phyloP scores from a whole-genome alignment of 2,329 filamentous ascomycete genomes.

The Penicillium vulpinum region DNA sequence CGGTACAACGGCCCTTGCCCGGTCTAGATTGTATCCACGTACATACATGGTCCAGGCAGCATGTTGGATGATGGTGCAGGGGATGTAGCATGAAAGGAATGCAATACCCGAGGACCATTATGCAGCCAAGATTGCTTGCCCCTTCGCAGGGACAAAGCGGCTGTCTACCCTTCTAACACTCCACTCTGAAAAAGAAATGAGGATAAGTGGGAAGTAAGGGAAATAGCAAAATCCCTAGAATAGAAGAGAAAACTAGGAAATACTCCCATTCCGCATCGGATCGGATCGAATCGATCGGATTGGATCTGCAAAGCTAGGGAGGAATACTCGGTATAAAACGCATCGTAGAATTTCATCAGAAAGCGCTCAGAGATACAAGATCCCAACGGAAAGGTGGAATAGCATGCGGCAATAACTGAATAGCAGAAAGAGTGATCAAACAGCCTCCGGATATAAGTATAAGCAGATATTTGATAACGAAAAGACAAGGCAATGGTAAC shows the following conservation, averaged over 20 bases:
- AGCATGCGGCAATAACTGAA: constrained; percentile 9
- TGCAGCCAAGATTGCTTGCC: constrained; percentile 8
- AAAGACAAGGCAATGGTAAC: constrained; percentile 15
- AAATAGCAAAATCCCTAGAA: background rate
- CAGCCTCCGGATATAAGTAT: constrained; percentile 37
- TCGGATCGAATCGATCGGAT: too few relatives aligned
- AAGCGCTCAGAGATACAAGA: constrained; percentile 12
- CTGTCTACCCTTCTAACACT: background rate
- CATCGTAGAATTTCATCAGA: constrained; percentile 5
- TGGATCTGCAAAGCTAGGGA: background rate
- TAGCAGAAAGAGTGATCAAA: constrained; percentile 37
- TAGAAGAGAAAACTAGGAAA: background rate
- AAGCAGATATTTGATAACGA: constrained; percentile 18
- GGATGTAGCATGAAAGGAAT: constrained; percentile 1
- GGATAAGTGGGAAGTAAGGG: background rate
- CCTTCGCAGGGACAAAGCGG: background rate
- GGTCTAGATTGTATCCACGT: too few relatives aligned
- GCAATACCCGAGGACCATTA: background rate
- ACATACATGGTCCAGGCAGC: background rate
- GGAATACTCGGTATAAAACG: background rate
- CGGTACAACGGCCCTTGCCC: background rate
- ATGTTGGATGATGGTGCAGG: background rate
- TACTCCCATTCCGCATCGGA: background rate
- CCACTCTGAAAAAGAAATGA: background rate
- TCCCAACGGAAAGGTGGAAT: background rate